Evolutionary conservation across 495 filamentous ascomycete genomes (phyloP), one percentile per base, ranked within the genome.

Genomic region (Podospora didyma): DNA sequence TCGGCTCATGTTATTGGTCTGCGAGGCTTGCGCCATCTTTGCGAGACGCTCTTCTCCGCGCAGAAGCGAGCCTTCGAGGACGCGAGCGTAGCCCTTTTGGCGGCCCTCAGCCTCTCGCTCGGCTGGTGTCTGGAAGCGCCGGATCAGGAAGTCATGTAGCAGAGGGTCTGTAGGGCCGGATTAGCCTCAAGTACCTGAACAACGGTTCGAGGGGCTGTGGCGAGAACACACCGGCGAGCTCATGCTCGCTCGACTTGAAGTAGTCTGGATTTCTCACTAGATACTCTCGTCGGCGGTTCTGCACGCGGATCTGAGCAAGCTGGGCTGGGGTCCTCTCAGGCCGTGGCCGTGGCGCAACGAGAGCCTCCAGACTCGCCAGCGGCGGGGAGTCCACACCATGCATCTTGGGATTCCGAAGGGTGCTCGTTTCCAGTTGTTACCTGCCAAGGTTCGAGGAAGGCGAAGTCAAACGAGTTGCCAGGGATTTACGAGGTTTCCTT

Each of bases 91-190:
- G 1, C 90, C 89, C 65, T 88, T 89, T 2, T 71, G 74, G 14
- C 81, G 81, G 12, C 86, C 88, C 57, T 90, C 86, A 14, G 76
- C 80, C 68, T 90, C 86, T 51, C 89, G 79, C 72, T 95, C 89
- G 14, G 79, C 76, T 14, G 86, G 67, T 2, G 83, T 84, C 51
- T 90, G 89, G 69, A 92, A 92, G 58, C 86, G 86, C 45, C 88
- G 85, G 62, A 95, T 82, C 14, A 92, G 76, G 52, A 82, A 81
- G 66, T 93, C 89, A 73, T 95, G 92, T 44, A 91, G 79, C 21
- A 92, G 74, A 0, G 89, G 89, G 69, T 92, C 89, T 88, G 47
- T 23, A 35, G 23, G 42, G 50, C 20, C 41, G 12, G 34, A 23
- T 22, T 7, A 49, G 34, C 39, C 3, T 7, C 35, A 56, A 31